Percentiles rank a stretch among this genome's conserved stretches.
Evolutionary conservation across 2,329 filamentous ascomycete genomes (phyloP).

Genomic region (Cephalotrichum gorgonifer): DNA sequence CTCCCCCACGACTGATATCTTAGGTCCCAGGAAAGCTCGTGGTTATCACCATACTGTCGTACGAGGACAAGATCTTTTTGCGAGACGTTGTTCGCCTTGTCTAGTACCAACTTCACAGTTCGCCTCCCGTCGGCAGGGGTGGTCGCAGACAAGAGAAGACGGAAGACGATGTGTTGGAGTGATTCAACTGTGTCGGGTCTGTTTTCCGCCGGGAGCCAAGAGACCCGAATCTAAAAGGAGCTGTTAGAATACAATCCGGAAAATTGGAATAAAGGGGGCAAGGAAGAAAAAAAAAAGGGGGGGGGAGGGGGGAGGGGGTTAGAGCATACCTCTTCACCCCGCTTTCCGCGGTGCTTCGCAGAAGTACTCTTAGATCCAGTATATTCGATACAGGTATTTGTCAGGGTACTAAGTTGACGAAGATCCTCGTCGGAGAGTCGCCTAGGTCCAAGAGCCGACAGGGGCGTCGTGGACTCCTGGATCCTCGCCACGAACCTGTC

Average conservation of each 20-base stretch:
- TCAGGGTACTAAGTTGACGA: constrained; percentile 20
- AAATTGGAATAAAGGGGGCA: neutral
- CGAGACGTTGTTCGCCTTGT: neutral
- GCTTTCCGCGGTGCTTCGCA: neutral
- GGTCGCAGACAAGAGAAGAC: neutral
- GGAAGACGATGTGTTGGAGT: neutral
- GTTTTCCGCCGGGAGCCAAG: constrained; percentile 3
- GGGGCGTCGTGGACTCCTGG: constrained; percentile 15
- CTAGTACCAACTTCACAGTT: neutral
- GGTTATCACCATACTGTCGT: neutral
- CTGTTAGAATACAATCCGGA: neutral
- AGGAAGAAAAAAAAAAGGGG: neutral
- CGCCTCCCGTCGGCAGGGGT: neutral
- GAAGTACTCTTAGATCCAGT: neutral
- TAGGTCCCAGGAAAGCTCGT: constrained; percentile 1
- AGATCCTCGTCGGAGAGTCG: constrained; percentile 14
- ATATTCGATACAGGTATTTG: constrained; percentile 15
- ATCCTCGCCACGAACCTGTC: constrained; percentile 18
- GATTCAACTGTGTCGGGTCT: neutral
- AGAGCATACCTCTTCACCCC: too few relatives aligned
- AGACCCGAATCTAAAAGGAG: constrained; percentile 10
- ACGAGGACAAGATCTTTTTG: neutral
- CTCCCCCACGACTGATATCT: neutral
- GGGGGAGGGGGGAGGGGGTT: too few relatives aligned
- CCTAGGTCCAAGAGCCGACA: constrained; percentile 10